These are phyloP conservation scores for Aureobasidium sp. DNA, from an alignment of 2,329 filamentous ascomycete genomes.

Conservation along the genomic window DNA sequence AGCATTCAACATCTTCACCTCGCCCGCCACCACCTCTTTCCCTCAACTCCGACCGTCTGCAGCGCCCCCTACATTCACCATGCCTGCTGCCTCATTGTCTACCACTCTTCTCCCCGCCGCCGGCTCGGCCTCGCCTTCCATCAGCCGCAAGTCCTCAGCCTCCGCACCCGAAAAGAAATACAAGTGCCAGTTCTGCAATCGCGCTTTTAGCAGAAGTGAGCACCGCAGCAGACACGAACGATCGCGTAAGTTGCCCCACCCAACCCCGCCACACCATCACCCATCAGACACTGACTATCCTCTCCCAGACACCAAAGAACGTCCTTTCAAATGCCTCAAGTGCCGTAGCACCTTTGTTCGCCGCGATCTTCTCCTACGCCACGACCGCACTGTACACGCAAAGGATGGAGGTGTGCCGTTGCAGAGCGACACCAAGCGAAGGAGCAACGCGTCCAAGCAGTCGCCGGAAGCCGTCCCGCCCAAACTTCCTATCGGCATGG, in stretches of 20 bases:
- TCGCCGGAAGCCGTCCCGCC: constrained; percentile 57
- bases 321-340: constrained; percentile 97
- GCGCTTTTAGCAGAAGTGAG: constrained; percentile 95
- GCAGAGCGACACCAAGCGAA: constrained; percentile 88
- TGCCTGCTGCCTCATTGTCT: constrained; percentile 61
- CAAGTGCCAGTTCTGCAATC: constrained; percentile 98
- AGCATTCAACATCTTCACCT: constrained; percentile 21
- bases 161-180: constrained; percentile 92
- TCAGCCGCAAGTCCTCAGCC: constrained; percentile 60
- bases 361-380: constrained; percentile 88
- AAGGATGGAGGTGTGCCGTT: constrained; percentile 94
- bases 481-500: constrained; percentile 73
- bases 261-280: neutral
- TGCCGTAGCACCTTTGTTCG: constrained; percentile 97
- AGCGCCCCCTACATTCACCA: constrained; percentile 28
- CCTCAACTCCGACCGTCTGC: neutral
- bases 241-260: constrained; percentile 69
- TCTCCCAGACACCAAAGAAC: constrained; percentile 84
- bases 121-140: constrained; percentile 58
- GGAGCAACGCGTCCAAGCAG: constrained; percentile 50
- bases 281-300: neutral
- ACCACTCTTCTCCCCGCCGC: constrained; percentile 58
- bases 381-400: constrained; percentile 96
- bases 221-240: constrained; percentile 95
- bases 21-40: constrained; percentile 10